A percentile compares a stretch with the other conserved stretches of the same genome.
Evolutionary conservation across 2,329 filamentous ascomycete species (phyloP).

Genomic region (Leptographium radiaticola): DNA sequence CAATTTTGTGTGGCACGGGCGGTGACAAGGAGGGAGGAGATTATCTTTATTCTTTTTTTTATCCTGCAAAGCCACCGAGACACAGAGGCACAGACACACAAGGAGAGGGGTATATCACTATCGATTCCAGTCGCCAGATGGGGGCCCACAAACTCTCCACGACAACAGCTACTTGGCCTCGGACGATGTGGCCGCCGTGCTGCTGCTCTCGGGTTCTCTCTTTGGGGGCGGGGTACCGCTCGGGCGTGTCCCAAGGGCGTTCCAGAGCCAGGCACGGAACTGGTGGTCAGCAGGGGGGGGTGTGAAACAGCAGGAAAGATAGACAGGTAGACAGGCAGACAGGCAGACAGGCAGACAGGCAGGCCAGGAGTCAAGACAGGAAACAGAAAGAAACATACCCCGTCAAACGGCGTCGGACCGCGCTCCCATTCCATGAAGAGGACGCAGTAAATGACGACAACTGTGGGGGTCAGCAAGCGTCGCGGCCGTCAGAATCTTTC

Average conservation of each 20-base stretch:
- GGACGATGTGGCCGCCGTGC: neutral
- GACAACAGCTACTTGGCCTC: neutral
- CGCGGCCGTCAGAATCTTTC: neutral
- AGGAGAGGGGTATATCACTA: too few species aligned
- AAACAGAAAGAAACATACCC: slow-evolving; percentile 22
- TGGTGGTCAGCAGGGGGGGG: slow-evolving; percentile 1
- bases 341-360: too few species aligned
- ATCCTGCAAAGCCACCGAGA: too few species aligned
- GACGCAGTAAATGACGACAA: slow-evolving; percentile 41
- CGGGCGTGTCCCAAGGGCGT: slow-evolving; percentile 6
- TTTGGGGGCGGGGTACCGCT: neutral
- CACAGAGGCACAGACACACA: too few species aligned
- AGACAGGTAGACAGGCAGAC: slow-evolving; percentile 13
- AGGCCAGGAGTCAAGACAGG: too few species aligned
- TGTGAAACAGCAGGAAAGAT: neutral
- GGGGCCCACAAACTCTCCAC: too few species aligned
- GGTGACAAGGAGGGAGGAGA: slow-evolving; percentile 14
- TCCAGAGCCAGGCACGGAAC: slow-evolving; percentile 16
- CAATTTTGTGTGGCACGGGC: slow-evolving; percentile 41
- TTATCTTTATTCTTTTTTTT: too few species aligned
- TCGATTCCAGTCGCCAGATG: too few species aligned
- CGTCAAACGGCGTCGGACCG: slow-evolving; percentile 34
- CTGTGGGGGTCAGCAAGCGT: slow-evolving; percentile 18
- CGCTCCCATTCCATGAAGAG: slow-evolving; percentile 48
- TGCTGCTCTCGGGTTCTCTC: neutral